Base-by-base conservation (phyloP, 305 asterid genomes). In the Rubia tinctorum region DNA sequence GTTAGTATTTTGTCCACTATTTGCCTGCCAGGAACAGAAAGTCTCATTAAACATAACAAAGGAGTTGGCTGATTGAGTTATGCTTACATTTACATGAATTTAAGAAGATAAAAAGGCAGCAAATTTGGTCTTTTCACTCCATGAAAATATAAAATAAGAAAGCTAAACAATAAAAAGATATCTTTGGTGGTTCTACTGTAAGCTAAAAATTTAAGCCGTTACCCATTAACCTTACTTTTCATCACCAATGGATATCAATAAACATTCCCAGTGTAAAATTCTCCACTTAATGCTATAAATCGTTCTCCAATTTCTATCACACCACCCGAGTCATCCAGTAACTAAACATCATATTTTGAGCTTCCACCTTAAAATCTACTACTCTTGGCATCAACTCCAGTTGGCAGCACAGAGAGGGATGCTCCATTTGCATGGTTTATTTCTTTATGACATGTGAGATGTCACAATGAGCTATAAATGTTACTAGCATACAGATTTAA, bases 1-100 rank as follows among this genome's bases (percentile, higher is more conserved):
- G 75, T 94, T 91, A 27, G 97, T 76, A 78, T 86, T 84, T 47
- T 89, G 93, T 68, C 97, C 99, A 65, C 96, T 94, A 76, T 94
- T 94, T 80, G 99, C 99, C 98, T 93, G 97, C 82, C 80, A 80
- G 77, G 78, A 77, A 64, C 66, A 77, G n/a, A 73, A 34, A 49
- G 37, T 66, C 71, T 42, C 9, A 42, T 39, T 10, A 70, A 8
- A 18, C 74, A 37, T 71, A 9, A 51, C 15, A 5, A 37, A 0
- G 37, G 34, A 37, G 51, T 49, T 49, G 70, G 20, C 5, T 18
- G 42, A 6, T 40, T 3, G 13, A 62, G 39, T 13, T 2, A 62
- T 25, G 27, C 11, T 40, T 63, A 34, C 45, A 63, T 62, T 63
- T 17, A 15, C 12, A 15, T 7, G 23, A 34, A 14, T 37, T 34